A percentile compares a stretch with the other conserved stretches of the same genome.
Evolutionary conservation across 805 yeast genomes (phyloP).

Genomic region (Candida chauliodis): DNA sequence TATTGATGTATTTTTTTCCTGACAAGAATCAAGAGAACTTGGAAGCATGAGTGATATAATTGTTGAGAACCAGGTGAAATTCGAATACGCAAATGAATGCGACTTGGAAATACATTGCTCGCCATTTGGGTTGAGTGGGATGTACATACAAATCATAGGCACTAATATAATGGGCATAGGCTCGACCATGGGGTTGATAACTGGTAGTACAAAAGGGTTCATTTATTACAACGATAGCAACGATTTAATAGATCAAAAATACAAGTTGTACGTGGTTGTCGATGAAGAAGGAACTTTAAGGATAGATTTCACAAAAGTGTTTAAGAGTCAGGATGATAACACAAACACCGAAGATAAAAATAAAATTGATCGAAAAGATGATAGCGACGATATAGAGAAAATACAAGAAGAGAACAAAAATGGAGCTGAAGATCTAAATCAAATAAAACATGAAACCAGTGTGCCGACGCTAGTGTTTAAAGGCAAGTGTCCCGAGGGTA

Average conservation of each 20-base stretch:
- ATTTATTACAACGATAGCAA: constrained; percentile 47
- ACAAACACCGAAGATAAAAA: no score
- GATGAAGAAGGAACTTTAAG: constrained; percentile 45
- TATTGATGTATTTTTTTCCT: no score
- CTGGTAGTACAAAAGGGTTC: constrained; percentile 48
- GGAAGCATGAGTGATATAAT: no score
- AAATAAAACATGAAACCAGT: constrained; percentile 31
- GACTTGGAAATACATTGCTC: constrained; percentile 54
- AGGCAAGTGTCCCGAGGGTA: constrained; percentile 51
- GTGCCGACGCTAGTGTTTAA: constrained; percentile 47
- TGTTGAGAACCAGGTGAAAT: constrained; percentile 20
- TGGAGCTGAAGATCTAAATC: neutral
- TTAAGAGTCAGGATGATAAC: constrained; percentile 12
- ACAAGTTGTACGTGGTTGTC: constrained; percentile 46
- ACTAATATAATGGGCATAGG: constrained; percentile 53
- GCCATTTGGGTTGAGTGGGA: constrained; percentile 52
- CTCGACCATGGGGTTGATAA: constrained; percentile 53
- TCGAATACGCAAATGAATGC: constrained; percentile 47
- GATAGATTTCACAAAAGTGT: constrained; percentile 50
- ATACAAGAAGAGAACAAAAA: constrained; percentile 1
- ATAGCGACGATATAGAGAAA: neutral
- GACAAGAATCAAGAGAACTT: no score
- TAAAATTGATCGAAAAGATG: neutral
- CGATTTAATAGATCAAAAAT: constrained; percentile 45
- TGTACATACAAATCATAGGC: constrained; percentile 46